Percentiles rank a stretch among this genome's conserved stretches.
phyloP scores from a whole-genome alignment of 2,329 filamentous ascomycete species.

The Penicillium rolfsii region DNA sequence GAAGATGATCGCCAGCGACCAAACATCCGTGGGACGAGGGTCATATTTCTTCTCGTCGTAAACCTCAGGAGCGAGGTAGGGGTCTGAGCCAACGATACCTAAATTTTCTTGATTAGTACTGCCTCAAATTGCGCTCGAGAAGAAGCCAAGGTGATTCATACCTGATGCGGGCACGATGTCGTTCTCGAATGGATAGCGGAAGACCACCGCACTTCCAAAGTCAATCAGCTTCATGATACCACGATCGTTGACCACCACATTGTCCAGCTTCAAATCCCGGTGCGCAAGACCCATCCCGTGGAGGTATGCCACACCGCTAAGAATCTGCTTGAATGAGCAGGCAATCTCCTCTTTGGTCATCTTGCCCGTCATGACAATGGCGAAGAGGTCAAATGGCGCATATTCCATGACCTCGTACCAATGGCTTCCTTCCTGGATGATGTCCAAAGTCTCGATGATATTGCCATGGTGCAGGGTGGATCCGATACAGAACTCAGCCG shows the following conservation, averaged over 20 bases:
- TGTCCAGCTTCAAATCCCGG: conserved; percentile 93
- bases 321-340: conserved; percentile 90
- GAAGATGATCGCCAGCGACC: conserved; percentile 98
- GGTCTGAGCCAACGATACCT: conserved; percentile 86
- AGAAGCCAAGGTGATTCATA: conserved; percentile 50
- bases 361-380: conserved; percentile 97
- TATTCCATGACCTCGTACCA: conserved; percentile 99
- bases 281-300: conserved; percentile 95
- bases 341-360: conserved; percentile 91
- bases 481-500: conserved; percentile 96
- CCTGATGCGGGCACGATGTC: conserved; percentile 80
- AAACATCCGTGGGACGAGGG: conserved; percentile 90
- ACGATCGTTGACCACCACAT: conserved; percentile 93
- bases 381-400: conserved; percentile 92
- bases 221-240: conserved; percentile 99
- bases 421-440: conserved; percentile 87
- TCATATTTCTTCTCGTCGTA: conserved; percentile 94
- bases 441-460: conserved; percentile 96
- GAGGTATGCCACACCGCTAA: conserved; percentile 91
- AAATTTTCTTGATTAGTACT: conserved; percentile 13
- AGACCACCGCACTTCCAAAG: conserved; percentile 96
- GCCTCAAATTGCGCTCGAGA: not conserved
- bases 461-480: conserved; percentile 97
- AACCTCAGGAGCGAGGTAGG: conserved; percentile 94
- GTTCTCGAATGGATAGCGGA: conserved; percentile 94